Percentiles rank a stretch among this genome's conserved stretches.
These are phyloP conservation scores for Suillus discolor DNA, from an alignment of 768 basidiomycete genomes.

Conservation along the genomic window DNA sequence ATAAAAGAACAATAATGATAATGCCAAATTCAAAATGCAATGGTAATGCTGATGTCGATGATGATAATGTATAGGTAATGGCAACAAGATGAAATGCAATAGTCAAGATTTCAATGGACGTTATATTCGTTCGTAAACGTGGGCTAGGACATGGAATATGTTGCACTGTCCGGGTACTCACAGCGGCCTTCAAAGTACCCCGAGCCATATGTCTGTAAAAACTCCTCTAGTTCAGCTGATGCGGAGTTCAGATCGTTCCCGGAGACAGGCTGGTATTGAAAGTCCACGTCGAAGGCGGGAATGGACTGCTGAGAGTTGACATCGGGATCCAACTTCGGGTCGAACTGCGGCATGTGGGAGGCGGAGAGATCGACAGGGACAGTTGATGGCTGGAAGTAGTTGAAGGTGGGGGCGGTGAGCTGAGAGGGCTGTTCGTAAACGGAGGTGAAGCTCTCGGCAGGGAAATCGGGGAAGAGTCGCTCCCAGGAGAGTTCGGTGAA, in stretches of 20 bases:
- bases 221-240: background rate
- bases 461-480: conserved; percentile 1
- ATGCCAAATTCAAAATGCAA: background rate
- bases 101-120: background rate
- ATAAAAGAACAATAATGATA: background rate
- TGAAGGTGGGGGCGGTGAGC: background rate
- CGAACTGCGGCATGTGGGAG: background rate
- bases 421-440: background rate
- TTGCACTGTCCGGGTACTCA: background rate
- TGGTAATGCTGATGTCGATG: background rate
- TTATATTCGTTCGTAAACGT: background rate
- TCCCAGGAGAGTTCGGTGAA: conserved; percentile 4
- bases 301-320: background rate
- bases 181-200: background rate
- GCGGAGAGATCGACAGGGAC: background rate
- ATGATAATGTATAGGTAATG: background rate
- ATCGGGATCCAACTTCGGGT: background rate
- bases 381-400: background rate
- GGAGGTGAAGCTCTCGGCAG: background rate
- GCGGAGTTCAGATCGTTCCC: background rate
- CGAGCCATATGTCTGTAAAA: background rate
- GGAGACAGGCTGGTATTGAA: background rate
- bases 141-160: background rate
- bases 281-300: background rate
- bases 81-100: background rate